Base-by-base conservation (phyloP, 23 red algal species). In the Pyropia haitanensis region DNA sequence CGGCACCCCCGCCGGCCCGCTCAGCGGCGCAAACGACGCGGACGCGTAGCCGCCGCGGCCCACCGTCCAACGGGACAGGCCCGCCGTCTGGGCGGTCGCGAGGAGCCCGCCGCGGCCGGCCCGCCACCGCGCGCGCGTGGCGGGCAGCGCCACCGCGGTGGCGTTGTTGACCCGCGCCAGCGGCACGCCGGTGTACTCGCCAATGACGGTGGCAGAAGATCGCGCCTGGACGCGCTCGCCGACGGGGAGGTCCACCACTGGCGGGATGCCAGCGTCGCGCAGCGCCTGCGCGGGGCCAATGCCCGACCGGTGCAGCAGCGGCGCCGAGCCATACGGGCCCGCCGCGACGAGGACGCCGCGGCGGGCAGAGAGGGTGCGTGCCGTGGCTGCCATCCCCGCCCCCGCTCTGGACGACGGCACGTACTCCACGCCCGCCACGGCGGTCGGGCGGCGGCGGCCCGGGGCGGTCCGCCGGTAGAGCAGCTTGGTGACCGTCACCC, bases 301-400 rank as follows among this genome's bases (percentile, higher is more conserved):
- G 1, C 88, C 88, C 14, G 88, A 92, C 24, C 75, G 58, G 63
- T 79, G 73, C 21, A 92, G 70, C 31, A 92, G 39, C 31, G 75
- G 65, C 3, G 88, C 76, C 25, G 77, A 79, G 20, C 71, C 77
- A 60, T 71, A 83, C 19, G 88, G 60, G 15, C 88, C 88, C 14
- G 88, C 78, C 21, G 77, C 50, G 5, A 73, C 3, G 8, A 92
- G 57, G 5, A 92, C 62, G 24, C 77, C 72, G 14, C 69, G 44
- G 19, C 53, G 25, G 14, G 72, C 78, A 14, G 2, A 9, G 16
- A 65, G 17, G 19, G 23, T 46, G 2, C 20, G 27, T 2, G 21
- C n/a, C 0, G 20, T 30, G 21, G 27, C 27, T 8, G 56, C 39
- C 32, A 54, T 51, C 12, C 20, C 0, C 1, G 24, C 44, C 3